Conservation (phyloP, 257 asterid genomes). For the Capsicum pubescens region DNA sequence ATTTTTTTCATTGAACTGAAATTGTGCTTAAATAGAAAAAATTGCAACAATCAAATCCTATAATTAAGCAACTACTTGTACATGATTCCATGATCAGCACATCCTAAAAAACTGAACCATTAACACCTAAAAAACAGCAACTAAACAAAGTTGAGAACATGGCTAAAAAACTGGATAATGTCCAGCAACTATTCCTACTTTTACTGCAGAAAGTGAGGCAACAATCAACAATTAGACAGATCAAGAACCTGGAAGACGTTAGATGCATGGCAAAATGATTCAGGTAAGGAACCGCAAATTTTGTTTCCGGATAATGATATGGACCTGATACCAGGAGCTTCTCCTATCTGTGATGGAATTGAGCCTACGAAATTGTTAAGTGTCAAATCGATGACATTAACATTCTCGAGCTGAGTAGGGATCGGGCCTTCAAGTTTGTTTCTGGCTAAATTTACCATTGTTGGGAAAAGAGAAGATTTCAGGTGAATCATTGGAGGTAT, state of each 20-base stretch:
- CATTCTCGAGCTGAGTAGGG: constrained; percentile 25
- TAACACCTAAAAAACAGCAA: too few relatives aligned
- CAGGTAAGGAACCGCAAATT: constrained; percentile 27
- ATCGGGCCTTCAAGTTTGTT: constrained; percentile 29
- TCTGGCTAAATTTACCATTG: constrained; percentile 17
- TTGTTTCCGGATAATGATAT: constrained; percentile 29
- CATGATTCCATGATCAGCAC: too few relatives aligned
- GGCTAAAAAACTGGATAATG: too few relatives aligned
- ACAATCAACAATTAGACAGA: too few relatives aligned
- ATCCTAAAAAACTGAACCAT: too few relatives aligned
- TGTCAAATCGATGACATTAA: constrained; percentile 21
- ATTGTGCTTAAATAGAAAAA: too few relatives aligned
- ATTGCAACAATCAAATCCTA: too few relatives aligned
- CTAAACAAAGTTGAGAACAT: too few relatives aligned
- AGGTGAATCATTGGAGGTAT: constrained; percentile 32
- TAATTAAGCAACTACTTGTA: too few relatives aligned
- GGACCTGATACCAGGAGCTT: constrained; percentile 5
- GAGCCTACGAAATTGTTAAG: constrained; percentile 25
- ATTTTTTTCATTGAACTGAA: too few relatives aligned
- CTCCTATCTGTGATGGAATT: constrained; percentile 21
- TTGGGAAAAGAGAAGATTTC: constrained; percentile 26
- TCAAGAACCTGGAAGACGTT: constrained; percentile 31
- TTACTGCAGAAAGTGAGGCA: too few relatives aligned
- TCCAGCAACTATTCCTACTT: too few relatives aligned
- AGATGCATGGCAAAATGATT: constrained; percentile 26